Evolutionary conservation across 352 stramenopile genomes (phyloP).

Genomic region (Phytophthora citrophthora): DNA sequence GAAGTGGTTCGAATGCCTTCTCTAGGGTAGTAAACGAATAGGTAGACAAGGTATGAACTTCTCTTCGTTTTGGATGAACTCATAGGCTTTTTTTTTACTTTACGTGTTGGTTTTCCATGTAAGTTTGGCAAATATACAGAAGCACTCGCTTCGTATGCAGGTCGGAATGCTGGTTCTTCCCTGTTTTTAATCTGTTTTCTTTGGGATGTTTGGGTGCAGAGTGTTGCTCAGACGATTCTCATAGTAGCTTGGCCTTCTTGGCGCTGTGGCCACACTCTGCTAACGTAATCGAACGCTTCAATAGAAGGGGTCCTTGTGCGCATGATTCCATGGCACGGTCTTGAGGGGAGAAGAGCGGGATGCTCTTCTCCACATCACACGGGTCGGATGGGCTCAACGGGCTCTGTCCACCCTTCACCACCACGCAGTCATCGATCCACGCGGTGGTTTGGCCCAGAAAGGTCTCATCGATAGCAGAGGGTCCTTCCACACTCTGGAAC

Average conservation of each 20-base stretch:
- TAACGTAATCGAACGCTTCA: conserved; percentile 33
- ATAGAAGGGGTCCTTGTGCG: conserved; percentile 12
- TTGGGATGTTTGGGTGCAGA: conserved; percentile 8
- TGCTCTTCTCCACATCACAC: conserved; percentile 19
- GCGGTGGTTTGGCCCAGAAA: conserved; percentile 29
- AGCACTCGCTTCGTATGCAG: conserved; percentile 32
- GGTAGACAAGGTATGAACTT: too few relatives aligned
- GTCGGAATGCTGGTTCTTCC: conserved; percentile 18
- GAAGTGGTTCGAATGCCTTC: conserved; percentile 54
- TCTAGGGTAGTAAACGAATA: conserved; percentile 10
- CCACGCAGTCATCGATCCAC: conserved; percentile 32
- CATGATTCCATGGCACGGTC: conserved; percentile 18
- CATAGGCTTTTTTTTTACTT: conserved; percentile 34
- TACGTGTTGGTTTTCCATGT: conserved; percentile 29
- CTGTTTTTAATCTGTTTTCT: conserved; percentile 17
- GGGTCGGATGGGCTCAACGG: conserved; percentile 22
- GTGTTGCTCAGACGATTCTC: conserved; percentile 15
- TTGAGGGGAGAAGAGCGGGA: conserved; percentile 24
- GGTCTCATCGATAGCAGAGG: conserved; percentile 7
- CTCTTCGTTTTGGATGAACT: not conserved
- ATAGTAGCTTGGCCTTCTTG: conserved; percentile 34
- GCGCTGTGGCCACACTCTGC: conserved; percentile 18
- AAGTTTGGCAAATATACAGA: conserved; percentile 33
- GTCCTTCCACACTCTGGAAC: conserved; percentile 18
- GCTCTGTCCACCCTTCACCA: conserved; percentile 17